A percentile compares a stretch with the other conserved stretches of the same genome.
Evolutionary conservation across 208 protist species (phyloP).

Genomic region (Wallacemonas rigidus): DNA sequence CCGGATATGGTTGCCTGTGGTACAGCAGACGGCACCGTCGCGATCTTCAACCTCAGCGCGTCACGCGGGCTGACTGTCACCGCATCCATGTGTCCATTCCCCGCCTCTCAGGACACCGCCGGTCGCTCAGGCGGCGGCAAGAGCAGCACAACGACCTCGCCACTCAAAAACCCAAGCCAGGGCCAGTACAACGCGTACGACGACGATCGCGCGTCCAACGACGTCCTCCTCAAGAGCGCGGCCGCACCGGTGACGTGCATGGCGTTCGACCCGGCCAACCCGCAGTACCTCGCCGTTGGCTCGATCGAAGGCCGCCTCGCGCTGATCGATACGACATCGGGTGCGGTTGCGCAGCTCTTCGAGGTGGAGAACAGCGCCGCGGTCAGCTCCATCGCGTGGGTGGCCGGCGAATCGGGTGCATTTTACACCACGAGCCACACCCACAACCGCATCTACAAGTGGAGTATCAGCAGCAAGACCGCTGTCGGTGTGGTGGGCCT

Average conservation of each 20-base stretch:
- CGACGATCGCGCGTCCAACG: slow-evolving; percentile 10
- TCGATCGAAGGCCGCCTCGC: slow-evolving; percentile 72
- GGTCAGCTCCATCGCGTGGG: slow-evolving; percentile 73
- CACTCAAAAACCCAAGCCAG: background rate
- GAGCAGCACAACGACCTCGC: background rate
- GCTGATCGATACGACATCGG: slow-evolving; percentile 51
- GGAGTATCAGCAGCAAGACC: slow-evolving; percentile 62
- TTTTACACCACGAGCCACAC: slow-evolving; percentile 76
- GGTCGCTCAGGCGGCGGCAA: background rate
- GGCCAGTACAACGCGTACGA: slow-evolving; percentile 14
- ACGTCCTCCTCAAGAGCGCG: slow-evolving; percentile 23
- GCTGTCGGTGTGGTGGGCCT: slow-evolving; percentile 39
- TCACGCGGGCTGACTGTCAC: slow-evolving; percentile 59
- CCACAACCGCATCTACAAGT: slow-evolving; percentile 64
- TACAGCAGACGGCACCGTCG: slow-evolving; percentile 72
- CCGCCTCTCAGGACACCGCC: slow-evolving; percentile 26
- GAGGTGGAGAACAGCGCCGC: slow-evolving; percentile 37
- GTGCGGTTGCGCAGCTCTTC: slow-evolving; percentile 57
- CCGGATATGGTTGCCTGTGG: slow-evolving; percentile 76
- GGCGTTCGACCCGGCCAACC: slow-evolving; percentile 72
- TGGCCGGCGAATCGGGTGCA: slow-evolving; percentile 49
- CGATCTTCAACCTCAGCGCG: slow-evolving; percentile 65
- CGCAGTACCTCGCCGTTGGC: slow-evolving; percentile 68
- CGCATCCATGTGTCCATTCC: slow-evolving; percentile 59
- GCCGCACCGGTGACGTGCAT: slow-evolving; percentile 55